Base-by-base conservation (phyloP, 2,329 filamentous ascomycete genomes). In the Nannizzia gypsea region DNA sequence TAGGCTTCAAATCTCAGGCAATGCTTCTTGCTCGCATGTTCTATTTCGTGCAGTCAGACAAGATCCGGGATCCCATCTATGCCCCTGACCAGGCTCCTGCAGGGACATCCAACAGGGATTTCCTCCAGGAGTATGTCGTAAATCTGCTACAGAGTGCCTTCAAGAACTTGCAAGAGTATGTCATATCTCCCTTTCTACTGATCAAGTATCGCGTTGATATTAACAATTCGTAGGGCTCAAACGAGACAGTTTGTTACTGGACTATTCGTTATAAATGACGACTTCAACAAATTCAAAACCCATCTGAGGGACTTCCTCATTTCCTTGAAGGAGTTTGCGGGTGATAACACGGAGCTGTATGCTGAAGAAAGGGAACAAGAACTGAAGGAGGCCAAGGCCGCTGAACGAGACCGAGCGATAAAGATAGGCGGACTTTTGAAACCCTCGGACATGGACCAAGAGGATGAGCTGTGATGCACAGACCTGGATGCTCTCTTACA, bases 241-340 rank as follows among this genome's bases (percentile, higher is more conserved):
- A 93, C 97, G 67, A 83, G 87, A 65, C 82, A 83, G 59, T 99
- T 99, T 73, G 91, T 97, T 57, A 85, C 95, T 67, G 89, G 89
- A 9, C 78, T 99, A 9, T 96, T 99, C 74, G 83, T 86, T 5
- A 82, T 89, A 66, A 97, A 96, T 72, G 88, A 87, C 60, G 88
- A 95, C 69, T 85, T 95, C 65, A 88, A 89, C 71, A 90, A 90
- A 72, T 99, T 99, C 85, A 95, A 96, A 73, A 84, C 96, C 59
- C 90, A 95, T 69, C 79, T 99, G 58, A 90, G 93, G 65, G 93
- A 99, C 76, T 99, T 99, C 83, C 78, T 99, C 66, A 95, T 99
- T 68, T 95, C 91, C 22, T 80, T 99, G 66, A 96, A 96, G 77
- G 95, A 99, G 75, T 99, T 97, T 69, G 86, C 90, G 0, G 93